A percentile compares a stretch with the other conserved stretches of the same genome.
These are phyloP conservation scores for Elongisporangium anandrum DNA, from an alignment of 352 stramenopile species.

Conservation along the genomic window DNA sequence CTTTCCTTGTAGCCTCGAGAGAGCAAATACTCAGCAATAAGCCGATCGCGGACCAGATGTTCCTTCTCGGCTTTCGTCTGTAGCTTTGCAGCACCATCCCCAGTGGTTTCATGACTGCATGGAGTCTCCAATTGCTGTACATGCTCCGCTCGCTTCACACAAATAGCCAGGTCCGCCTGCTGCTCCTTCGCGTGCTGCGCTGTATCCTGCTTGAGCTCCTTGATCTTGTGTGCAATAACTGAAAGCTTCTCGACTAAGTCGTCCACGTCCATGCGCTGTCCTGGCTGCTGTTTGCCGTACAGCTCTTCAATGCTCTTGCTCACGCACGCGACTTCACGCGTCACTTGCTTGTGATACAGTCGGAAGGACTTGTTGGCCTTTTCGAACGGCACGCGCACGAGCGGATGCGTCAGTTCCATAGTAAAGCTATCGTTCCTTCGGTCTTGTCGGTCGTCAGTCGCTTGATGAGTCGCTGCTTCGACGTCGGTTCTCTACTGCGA, in stretches of 20 bases:
- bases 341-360: slow-evolving; percentile 78
- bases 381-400: slow-evolving; percentile 76
- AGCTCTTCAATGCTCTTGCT: slow-evolving; percentile 44
- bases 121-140: slow-evolving; percentile 29
- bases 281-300: slow-evolving; percentile 48
- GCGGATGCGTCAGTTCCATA: slow-evolving; percentile 66
- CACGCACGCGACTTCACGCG: slow-evolving; percentile 49
- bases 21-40: slow-evolving; percentile 77
- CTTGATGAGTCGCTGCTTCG: background rate
- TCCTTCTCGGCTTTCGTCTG: slow-evolving; percentile 9
- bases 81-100: slow-evolving; percentile 3
- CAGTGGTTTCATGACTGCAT: background rate
- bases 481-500: background rate
- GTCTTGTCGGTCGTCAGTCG: background rate
- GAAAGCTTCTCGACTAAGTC: slow-evolving; percentile 45
- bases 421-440: too few relatives aligned
- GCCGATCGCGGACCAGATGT: slow-evolving; percentile 28
- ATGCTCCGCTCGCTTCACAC: slow-evolving; percentile 35
- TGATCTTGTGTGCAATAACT: slow-evolving; percentile 37
- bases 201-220: slow-evolving; percentile 36
- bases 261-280: slow-evolving; percentile 57
- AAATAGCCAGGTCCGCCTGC: slow-evolving; percentile 52
- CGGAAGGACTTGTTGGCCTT: slow-evolving; percentile 71
- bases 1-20: slow-evolving; percentile 57
- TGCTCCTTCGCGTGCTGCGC: slow-evolving; percentile 45